These are phyloP conservation scores for Thermoascus crustaceus DNA, from an alignment of 2,329 filamentous ascomycete genomes.

Conservation along the genomic window DNA sequence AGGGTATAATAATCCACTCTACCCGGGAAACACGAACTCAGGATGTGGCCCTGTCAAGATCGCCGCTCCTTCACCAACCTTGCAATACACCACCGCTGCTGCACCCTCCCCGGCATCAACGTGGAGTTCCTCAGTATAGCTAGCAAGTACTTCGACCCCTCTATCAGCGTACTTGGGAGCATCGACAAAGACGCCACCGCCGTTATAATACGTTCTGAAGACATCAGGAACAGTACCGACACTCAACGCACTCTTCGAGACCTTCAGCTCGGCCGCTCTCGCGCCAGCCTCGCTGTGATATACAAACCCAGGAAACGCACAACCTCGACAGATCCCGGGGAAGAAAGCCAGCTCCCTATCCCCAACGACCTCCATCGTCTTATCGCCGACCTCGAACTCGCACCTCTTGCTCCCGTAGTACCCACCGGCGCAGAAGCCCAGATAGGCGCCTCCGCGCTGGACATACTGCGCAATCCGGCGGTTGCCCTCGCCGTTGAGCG, in stretches of 20 bases:
- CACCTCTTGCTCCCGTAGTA: constrained; percentile 79
- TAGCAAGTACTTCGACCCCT: constrained; percentile 74
- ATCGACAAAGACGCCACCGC: constrained; percentile 87
- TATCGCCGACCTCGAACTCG: constrained; percentile 86
- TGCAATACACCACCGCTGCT: constrained; percentile 77
- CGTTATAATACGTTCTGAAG: constrained; percentile 83
- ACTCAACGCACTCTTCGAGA: constrained; percentile 53
- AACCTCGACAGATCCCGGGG: constrained; percentile 74
- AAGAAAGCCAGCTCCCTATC: constrained; percentile 81
- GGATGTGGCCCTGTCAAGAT: constrained; percentile 85
- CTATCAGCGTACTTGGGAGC: constrained; percentile 52
- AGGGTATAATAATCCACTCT: constrained; percentile 11
- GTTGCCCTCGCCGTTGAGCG: constrained; percentile 82
- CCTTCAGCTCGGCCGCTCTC: constrained; percentile 58
- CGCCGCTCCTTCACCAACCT: constrained; percentile 69
- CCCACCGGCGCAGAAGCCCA: constrained; percentile 89
- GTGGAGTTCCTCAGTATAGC: constrained; percentile 64
- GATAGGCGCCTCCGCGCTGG: constrained; percentile 71
- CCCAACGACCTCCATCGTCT: constrained; percentile 74
- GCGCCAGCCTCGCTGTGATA: constrained; percentile 85
- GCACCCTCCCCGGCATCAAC: constrained; percentile 66
- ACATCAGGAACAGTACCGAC: constrained; percentile 47
- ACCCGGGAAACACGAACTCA: constrained; percentile 53
- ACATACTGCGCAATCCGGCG: constrained; percentile 77
- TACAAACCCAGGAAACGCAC: constrained; percentile 81